Base-by-base conservation (phyloP, 164 flowering plant species). In the Litsea cubeba region DNA sequence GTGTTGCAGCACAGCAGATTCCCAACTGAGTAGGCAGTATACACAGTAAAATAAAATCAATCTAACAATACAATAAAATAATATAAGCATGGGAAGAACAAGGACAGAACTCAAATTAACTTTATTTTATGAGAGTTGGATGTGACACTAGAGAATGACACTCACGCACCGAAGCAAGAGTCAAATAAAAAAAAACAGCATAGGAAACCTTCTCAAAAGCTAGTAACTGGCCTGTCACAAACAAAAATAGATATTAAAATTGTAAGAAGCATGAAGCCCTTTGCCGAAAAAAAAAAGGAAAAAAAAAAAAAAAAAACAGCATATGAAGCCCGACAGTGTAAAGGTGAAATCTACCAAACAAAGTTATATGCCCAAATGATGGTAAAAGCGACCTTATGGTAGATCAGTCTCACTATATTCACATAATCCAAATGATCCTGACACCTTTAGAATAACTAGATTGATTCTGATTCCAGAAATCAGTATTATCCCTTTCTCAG, bases 131-230 rank as follows among this genome's bases (percentile, higher is more conserved):
- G 50, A 22, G 25, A 26, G 10, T 17, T 54, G 66, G 24, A 28
- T 22, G 17, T 54, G 20, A 14, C 60, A 15, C 24, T 17, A 3
- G 51, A 22, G 62, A 54, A 22, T 62, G 65, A 20, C 10, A 24
- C 69, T 63, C 69, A 77, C 76, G 12, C 40, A 77, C 79, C 72
- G 79, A 72, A 67, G 26, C 22, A 7, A 77, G 69, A 49, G 75
- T 77, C n/a, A 72, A n/a, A 20, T 28, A 32, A 28, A 77, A 67
- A 62, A 77, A 66, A 17, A 62, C 25, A 40, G 68, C 46, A 68
- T 72, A 77, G 4, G 75, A 60, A 62, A 62, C 58, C 60, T 58
- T 68, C 72, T 67, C 68, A 7, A 77, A 66, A 40, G 76, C 79
- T 54, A 77, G 72, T 11, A 72, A 49, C 68, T 77, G 79, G 49